Evolutionary conservation across 441 rosid species (phyloP).

Genomic region (Breynia disticha): DNA sequence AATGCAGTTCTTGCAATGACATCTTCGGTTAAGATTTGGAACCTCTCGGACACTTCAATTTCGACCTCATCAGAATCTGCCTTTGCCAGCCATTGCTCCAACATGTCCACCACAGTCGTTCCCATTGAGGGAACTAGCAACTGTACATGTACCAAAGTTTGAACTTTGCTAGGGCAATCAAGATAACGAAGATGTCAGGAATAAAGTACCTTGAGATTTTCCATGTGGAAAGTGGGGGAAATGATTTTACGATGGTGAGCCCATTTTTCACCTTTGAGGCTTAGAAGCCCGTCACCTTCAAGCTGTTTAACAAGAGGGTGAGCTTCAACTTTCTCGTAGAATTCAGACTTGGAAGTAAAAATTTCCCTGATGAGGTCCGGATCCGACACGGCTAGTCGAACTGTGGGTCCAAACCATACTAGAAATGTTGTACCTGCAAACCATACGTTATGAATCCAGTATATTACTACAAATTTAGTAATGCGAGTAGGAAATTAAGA

Average conservation of each 20-base stretch:
- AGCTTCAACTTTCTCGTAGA: conserved; percentile 78
- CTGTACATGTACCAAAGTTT: conserved; percentile 15
- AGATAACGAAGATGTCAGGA: neutral
- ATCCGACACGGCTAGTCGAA: conserved; percentile 76
- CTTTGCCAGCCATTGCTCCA: conserved; percentile 55
- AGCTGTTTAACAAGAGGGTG: conserved; percentile 87
- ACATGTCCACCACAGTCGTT: conserved; percentile 57
- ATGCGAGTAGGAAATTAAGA: neutral
- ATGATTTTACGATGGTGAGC: conserved; percentile 84
- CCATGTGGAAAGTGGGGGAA: conserved; percentile 78
- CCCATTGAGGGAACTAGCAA: conserved; percentile 72
- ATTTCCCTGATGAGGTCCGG: conserved; percentile 86
- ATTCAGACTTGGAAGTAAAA: conserved; percentile 61
- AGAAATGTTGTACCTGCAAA: conserved; percentile 81
- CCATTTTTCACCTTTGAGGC: conserved; percentile 93
- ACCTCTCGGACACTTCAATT: conserved; percentile 78
- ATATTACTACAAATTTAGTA: neutral
- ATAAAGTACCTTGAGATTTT: conserved; percentile 88
- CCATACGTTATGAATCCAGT: neutral
- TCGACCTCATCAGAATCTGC: conserved; percentile 44
- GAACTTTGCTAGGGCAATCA: neutral
- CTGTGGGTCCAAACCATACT: conserved; percentile 95
- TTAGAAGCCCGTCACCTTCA: conserved; percentile 91
- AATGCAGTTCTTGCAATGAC: conserved; percentile 71
- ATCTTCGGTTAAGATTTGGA: conserved; percentile 72